Evolutionary conservation across 805 yeast genomes (phyloP).

Genomic region (Priceomyces medius): DNA sequence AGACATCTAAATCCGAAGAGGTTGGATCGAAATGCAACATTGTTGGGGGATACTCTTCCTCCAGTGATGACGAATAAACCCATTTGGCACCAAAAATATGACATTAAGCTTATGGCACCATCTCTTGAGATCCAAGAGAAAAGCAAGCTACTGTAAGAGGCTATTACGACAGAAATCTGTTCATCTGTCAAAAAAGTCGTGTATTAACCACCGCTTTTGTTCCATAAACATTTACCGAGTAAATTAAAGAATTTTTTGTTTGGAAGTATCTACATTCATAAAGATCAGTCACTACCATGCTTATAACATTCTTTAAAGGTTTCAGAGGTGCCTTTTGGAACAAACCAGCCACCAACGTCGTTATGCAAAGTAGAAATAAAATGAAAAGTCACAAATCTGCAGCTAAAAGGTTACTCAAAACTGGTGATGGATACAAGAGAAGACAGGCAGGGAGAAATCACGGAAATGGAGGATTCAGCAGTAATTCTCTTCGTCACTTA

Average conservation of each 20-base stretch:
- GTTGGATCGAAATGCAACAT: neutral
- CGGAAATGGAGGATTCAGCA: constrained; percentile 88
- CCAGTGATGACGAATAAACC: constrained; percentile 11
- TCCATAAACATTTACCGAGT: neutral
- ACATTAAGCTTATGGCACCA: no score
- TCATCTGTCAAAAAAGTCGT: constrained; percentile 3
- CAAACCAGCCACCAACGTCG: constrained; percentile 19
- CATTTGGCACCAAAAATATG: no score
- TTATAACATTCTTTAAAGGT: constrained; percentile 3
- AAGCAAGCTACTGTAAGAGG: no score
- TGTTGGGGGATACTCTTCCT: constrained; percentile 11
- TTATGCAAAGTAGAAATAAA: constrained; percentile 41
- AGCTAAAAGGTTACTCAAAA: constrained; percentile 81
- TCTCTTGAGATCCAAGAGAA: no score
- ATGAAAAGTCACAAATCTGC: constrained; percentile 86
- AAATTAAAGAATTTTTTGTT: constrained; percentile 1
- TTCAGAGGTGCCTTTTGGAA: constrained; percentile 11
- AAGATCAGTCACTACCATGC: constrained; percentile 3
- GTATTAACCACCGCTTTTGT: neutral
- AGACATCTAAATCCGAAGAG: neutral
- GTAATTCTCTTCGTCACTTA: constrained; percentile 55
- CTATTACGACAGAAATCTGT: no score
- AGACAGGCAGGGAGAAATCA: constrained; percentile 82
- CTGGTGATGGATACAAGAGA: constrained; percentile 59
- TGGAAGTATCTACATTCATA: neutral